Evolutionary conservation across 2,329 filamentous ascomycete genomes (phyloP).

Genomic region (Trichoderma gracile): DNA sequence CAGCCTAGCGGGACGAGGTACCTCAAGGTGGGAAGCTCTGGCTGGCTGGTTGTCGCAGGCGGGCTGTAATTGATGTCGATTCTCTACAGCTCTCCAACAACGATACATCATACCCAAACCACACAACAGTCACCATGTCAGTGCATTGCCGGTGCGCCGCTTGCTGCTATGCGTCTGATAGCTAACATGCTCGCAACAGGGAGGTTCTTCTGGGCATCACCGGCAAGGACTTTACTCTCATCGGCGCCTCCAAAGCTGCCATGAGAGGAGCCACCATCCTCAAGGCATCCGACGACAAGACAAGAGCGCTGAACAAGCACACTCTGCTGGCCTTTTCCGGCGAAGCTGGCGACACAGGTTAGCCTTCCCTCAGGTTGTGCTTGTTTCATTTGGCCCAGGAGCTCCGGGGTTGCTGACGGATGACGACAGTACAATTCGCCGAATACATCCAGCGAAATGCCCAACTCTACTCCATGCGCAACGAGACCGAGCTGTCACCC

Average conservation of each 20-base stretch:
- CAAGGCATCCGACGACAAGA: constrained; percentile 96
- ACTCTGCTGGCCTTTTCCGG: constrained; percentile 94
- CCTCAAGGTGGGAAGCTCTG: constrained; percentile 1
- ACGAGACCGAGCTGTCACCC: constrained; percentile 87
- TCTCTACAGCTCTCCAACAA: constrained; percentile 30
- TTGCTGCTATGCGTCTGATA: not conserved
- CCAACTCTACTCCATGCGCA: constrained; percentile 98
- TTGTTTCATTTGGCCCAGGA: not conserved
- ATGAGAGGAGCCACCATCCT: constrained; percentile 97
- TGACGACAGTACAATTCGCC: constrained; percentile 85
- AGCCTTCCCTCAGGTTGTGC: constrained; percentile 29
- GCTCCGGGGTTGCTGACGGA: constrained; percentile 31
- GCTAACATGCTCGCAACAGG: constrained; percentile 53
- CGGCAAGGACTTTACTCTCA: constrained; percentile 98
- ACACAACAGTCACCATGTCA: constrained; percentile 26
- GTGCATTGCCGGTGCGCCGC: not conserved
- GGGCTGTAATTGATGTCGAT: constrained; percentile 16
- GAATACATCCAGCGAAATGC: constrained; percentile 99
- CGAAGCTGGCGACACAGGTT: constrained; percentile 93
- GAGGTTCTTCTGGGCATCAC: constrained; percentile 98
- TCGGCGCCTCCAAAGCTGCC: constrained; percentile 95
- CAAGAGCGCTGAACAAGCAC: constrained; percentile 85
- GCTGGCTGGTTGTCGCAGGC: constrained; percentile 5
- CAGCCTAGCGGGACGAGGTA: constrained; percentile 37
- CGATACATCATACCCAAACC: constrained; percentile 8